phyloP scores from a whole-genome alignment of 2,329 filamentous ascomycete genomes.

The Diaporthe ampelina region DNA sequence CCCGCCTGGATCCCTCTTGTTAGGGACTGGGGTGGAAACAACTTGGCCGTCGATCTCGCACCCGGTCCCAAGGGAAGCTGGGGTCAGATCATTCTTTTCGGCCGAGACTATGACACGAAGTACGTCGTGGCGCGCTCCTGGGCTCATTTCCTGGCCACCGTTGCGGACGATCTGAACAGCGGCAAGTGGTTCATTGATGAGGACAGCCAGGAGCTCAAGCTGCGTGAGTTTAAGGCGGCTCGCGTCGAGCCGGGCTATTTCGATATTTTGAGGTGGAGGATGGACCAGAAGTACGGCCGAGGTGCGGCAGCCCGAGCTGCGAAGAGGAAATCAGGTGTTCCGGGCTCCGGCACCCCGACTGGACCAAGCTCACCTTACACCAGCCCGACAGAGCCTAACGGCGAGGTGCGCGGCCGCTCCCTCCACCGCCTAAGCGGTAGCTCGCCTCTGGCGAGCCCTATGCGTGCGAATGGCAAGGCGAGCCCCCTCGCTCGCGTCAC shows the following conservation, averaged over 20 bases:
- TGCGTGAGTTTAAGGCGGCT: slow-evolving; percentile 90
- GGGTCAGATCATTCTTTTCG: slow-evolving; percentile 97
- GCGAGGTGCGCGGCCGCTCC: slow-evolving; percentile 77
- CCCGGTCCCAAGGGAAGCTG: slow-evolving; percentile 91
- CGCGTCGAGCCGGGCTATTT: slow-evolving; percentile 94
- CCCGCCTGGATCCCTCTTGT: slow-evolving; percentile 96
- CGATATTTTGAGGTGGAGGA: slow-evolving; percentile 94
- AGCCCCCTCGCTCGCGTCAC: slow-evolving; percentile 82
- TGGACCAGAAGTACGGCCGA: slow-evolving; percentile 94
- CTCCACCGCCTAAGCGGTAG: slow-evolving; percentile 77
- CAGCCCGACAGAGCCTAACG: slow-evolving; percentile 71
- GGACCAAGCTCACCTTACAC: slow-evolving; percentile 73
- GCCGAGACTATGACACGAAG: slow-evolving; percentile 98
- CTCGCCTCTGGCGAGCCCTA: slow-evolving; percentile 75
- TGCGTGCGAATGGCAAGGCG: slow-evolving; percentile 75
- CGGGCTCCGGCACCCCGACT: slow-evolving; percentile 59
- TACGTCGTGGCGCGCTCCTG: slow-evolving; percentile 96
- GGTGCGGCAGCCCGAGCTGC: slow-evolving; percentile 52
- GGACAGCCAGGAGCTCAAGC: slow-evolving; percentile 89
- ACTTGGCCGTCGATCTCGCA: slow-evolving; percentile 91
- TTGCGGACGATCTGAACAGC: slow-evolving; percentile 91
- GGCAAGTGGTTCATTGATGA: slow-evolving; percentile 95
- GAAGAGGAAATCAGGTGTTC: slow-evolving; percentile 67
- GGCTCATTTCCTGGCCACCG: slow-evolving; percentile 85
- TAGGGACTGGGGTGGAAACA: slow-evolving; percentile 98